Conservation (phyloP, 169 alveolate species). For the Plasmodium fragile region DNA sequence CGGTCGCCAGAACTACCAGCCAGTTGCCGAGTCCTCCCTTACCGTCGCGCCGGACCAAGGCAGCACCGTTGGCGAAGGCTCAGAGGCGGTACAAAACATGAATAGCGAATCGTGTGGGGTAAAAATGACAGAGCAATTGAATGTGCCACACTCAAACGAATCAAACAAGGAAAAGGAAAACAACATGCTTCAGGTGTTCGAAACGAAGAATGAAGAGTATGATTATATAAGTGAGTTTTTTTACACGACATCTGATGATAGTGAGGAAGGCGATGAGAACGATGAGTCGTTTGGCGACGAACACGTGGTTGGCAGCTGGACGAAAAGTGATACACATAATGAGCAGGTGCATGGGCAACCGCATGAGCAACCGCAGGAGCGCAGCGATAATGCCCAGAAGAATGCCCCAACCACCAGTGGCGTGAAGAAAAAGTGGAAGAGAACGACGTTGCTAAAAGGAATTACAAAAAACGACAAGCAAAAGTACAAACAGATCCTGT, state of each 20-base stretch:
- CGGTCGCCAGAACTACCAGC: not conserved
- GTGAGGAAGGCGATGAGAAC: not conserved
- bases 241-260: constrained; percentile 56
- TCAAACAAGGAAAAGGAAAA: not conserved
- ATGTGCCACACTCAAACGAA: not conserved
- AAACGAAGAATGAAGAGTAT: constrained; percentile 26
- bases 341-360: not conserved
- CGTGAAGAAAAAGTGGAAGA: constrained; percentile 9
- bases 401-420: not conserved
- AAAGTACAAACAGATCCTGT: constrained; percentile 42
- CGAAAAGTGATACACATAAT: not conserved
- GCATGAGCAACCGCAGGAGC: not conserved
- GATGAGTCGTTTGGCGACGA: not conserved
- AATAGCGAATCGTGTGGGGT: not conserved
- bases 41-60: not conserved
- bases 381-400: not conserved
- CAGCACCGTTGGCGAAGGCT: not conserved
- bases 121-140: not conserved
- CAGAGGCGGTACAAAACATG: not conserved
- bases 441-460: constrained; percentile 51
- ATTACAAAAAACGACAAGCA: constrained; percentile 64
- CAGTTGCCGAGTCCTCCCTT: not conserved
- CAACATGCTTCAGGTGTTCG: not conserved
- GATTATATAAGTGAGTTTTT: constrained; percentile 61
- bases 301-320: not conserved